These are phyloP conservation scores for Nakazawaea sp. DNA, from an alignment of 805 yeast species.

Conservation along the genomic window DNA sequence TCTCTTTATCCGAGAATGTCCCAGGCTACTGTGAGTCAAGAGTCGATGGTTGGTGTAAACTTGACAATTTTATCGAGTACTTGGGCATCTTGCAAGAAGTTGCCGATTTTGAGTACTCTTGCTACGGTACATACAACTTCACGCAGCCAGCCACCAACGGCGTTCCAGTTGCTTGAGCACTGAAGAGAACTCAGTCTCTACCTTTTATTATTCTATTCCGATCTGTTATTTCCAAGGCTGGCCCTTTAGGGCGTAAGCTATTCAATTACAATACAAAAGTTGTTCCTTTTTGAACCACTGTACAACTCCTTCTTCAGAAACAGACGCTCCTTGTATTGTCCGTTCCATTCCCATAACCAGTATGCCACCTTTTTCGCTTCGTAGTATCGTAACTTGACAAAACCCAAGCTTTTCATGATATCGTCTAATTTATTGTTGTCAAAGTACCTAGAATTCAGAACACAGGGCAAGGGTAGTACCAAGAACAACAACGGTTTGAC, in stretches of 20 bases:
- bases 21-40: conserved; percentile 15
- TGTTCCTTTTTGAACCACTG: conserved; percentile 58
- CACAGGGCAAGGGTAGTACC: conserved; percentile 86
- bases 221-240: no score
- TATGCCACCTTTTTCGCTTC: conserved; percentile 70
- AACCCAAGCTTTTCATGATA: conserved; percentile 61
- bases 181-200: no score
- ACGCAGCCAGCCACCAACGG: conserved; percentile 66
- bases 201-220: no score
- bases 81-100: conserved; percentile 11
- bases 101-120: conserved; percentile 3
- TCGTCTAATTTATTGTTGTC: conserved; percentile 31
- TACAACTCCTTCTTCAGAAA: conserved; percentile 41
- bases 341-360: conserved; percentile 52
- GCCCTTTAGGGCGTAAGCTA: conserved; percentile 6
- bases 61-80: conserved; percentile 12
- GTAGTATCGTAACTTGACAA: conserved; percentile 34
- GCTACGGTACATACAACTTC: conserved; percentile 20
- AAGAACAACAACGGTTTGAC: conserved; percentile 46
- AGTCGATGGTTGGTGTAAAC: conserved; percentile 16
- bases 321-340: conserved; percentile 15
- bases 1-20: conserved; percentile 12
- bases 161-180: conserved; percentile 39
- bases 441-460: conserved; percentile 75
- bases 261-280: conserved; percentile 49